Percentiles rank a stretch among this genome's conserved stretches.
Conservation (phyloP, 768 basidiomycete genomes). For the Mycena latifolia region DNA sequence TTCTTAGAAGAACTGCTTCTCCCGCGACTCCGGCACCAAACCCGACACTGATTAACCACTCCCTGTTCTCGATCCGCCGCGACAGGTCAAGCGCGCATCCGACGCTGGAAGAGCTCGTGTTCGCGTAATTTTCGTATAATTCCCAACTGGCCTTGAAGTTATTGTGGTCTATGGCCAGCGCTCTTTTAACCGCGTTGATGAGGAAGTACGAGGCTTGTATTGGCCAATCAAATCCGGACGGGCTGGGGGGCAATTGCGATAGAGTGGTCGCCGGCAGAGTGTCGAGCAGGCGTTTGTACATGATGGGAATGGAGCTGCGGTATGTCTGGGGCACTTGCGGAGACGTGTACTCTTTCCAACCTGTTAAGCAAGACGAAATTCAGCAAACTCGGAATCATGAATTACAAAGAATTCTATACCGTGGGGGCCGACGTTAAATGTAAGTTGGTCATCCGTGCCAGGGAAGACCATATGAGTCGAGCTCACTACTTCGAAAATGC, state of each 20-base stretch:
- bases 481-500: not conserved
- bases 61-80: conserved; percentile 7
- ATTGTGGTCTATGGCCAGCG: not conserved
- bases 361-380: too few relatives aligned
- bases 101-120: conserved; percentile 22
- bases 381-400: too few relatives aligned
- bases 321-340: not conserved
- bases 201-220: conserved; percentile 15
- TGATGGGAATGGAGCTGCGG: not conserved
- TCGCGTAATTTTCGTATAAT: conserved; percentile 31
- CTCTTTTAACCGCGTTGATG: not conserved
- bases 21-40: conserved; percentile 24
- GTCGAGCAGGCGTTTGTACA: conserved; percentile 11
- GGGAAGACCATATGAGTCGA: not conserved
- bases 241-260: too few relatives aligned
- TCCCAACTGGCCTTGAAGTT: conserved; percentile 25
- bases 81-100: conserved; percentile 9
- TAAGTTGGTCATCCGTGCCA: not conserved
- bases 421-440: not conserved
- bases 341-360: not conserved
- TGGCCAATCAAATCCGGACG: too few relatives aligned
- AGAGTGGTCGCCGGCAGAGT: conserved; percentile 8
- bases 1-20: conserved; percentile 17
- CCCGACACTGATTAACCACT: conserved; percentile 25
- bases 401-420: not conserved